Evolutionary conservation across 1,139 yeast genomes (phyloP).

Genomic region (Meyerozyma sp.): DNA sequence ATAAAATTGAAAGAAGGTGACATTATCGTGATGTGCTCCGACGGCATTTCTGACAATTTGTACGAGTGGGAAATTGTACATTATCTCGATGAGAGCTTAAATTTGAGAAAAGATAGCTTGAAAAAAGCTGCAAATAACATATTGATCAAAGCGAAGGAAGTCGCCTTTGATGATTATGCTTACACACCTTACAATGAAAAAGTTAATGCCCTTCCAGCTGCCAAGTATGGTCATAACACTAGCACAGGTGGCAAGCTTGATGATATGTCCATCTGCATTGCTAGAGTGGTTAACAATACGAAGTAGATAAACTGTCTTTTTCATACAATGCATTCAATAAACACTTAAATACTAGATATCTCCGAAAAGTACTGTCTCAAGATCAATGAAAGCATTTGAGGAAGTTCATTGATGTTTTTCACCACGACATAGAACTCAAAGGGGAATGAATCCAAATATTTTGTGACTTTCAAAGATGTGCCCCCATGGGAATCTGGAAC

Average conservation of each 20-base stretch:
- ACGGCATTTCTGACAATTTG: slow-evolving; percentile 52
- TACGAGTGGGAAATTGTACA: slow-evolving; percentile 43
- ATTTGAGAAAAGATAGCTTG: slow-evolving; percentile 21
- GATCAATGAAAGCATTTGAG: slow-evolving; percentile 85
- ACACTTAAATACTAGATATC: slow-evolving; percentile 23
- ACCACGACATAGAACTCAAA: slow-evolving; percentile 96
- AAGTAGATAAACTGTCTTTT: background rate
- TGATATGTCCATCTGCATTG: slow-evolving; percentile 50
- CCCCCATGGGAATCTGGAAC: slow-evolving; percentile 65
- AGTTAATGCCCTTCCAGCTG: slow-evolving; percentile 39
- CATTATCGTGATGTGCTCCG: slow-evolving; percentile 44
- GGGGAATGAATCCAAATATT: slow-evolving; percentile 90
- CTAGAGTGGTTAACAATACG: slow-evolving; percentile 27
- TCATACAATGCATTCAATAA: slow-evolving; percentile 1
- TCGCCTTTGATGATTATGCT: slow-evolving; percentile 52
- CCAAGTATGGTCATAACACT: slow-evolving; percentile 23
- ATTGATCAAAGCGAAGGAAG: slow-evolving; percentile 40
- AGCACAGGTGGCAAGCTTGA: slow-evolving; percentile 53
- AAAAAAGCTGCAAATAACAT: slow-evolving; percentile 37
- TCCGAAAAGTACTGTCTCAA: slow-evolving; percentile 90
- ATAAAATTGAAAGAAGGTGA: slow-evolving; percentile 37
- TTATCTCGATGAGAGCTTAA: slow-evolving; percentile 27
- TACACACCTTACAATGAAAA: slow-evolving; percentile 52
- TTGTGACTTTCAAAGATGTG: slow-evolving; percentile 69
- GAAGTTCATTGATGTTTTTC: slow-evolving; percentile 80